Evolutionary conservation across 495 filamentous ascomycete species (phyloP).

Genomic region (Neurospora sp.): DNA sequence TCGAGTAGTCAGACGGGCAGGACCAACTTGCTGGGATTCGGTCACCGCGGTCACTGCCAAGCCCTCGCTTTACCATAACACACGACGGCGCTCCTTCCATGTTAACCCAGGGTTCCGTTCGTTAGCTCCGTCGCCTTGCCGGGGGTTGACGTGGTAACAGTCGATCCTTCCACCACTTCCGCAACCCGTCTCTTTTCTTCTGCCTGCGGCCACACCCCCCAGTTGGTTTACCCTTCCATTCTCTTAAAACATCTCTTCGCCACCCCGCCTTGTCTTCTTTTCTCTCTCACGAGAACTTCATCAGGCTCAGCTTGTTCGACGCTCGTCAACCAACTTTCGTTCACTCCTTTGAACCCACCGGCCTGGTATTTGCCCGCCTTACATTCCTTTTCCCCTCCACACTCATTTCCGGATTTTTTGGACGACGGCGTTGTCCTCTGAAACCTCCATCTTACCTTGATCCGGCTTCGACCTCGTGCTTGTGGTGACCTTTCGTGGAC

Average conservation of each 20-base stretch:
- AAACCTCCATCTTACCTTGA: neutral
- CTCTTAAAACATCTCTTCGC: constrained; percentile 16
- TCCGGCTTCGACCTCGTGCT: constrained; percentile 6
- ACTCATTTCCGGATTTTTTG: constrained; percentile 2
- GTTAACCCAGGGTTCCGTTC: neutral
- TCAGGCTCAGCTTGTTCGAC: constrained; percentile 3
- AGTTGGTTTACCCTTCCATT: constrained; percentile 8
- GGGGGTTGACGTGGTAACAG: neutral
- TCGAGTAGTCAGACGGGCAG: constrained; percentile 8
- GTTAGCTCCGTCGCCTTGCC: neutral
- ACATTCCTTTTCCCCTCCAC: constrained; percentile 1
- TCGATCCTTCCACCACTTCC: neutral
- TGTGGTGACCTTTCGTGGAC: constrained; percentile 11
- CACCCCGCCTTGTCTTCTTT: constrained; percentile 15
- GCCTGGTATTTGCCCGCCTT: neutral
- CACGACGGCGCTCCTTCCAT: neutral
- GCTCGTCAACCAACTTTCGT: constrained; percentile 11
- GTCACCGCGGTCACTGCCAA: neutral
- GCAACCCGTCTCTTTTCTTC: constrained; percentile 8
- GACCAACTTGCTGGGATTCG: constrained; percentile 15
- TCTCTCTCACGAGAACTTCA: constrained; percentile 12
- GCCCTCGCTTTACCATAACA: neutral
- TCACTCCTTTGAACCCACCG: constrained; percentile 13
- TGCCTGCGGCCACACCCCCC: constrained; percentile 1
- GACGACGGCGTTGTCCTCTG: constrained; percentile 11